Evolutionary conservation across 164 flowering plant genomes (phyloP), one percentile per base, ranked within the genome.

Genomic region (Dillenia suffruticosa): DNA sequence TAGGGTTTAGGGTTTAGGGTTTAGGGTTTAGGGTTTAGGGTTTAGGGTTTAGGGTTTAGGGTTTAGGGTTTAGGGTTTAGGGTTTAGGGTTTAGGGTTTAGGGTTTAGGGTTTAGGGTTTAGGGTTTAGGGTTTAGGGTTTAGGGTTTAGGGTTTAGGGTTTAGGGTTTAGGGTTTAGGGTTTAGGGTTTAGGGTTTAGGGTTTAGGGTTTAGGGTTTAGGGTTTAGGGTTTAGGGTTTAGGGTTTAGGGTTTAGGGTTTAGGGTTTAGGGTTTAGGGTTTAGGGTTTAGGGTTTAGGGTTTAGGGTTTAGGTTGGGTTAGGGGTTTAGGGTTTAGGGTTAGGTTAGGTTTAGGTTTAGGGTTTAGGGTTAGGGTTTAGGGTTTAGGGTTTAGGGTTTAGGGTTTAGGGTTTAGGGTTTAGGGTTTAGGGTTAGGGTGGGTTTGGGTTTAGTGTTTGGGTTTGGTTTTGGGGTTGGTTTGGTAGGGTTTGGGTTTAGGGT

Each of bases 121-220:
- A 53, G 56, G 56, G 56, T 53, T 15, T 57, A 57, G 60, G 60
- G 60, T 57, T 57, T 51, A 57, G 60, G 60, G 48, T 57, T 57
- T 57, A 43, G 22, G 63, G 57, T 54, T 54, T 60, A 48, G 60
- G 68, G 56, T 51, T 57, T 58, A 19, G 51, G 68, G 70, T 47
- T 67, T 67, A 26, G 49, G 70, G 64, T 47, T 67, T 67, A 54
- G 56, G 56, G 64, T 54, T 54, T 58, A 40, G 57, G 62, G 54
- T 65, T 57, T 56, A 40, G 68, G 68, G 61, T 32, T 63, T 52
- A 54, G 59, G 59, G 44, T 46, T 63, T 14, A 24, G 51, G 59
- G 56, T 63, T 63, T 63, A 63, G 65, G 65, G 65, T 63, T 63
- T 61, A 61, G 57, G 65, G 58, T 55, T 63, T 63, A 63, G 66